Evolutionary conservation across 2,329 filamentous ascomycete species (phyloP).

Genomic region (Pochonia chlamydosporia): DNA sequence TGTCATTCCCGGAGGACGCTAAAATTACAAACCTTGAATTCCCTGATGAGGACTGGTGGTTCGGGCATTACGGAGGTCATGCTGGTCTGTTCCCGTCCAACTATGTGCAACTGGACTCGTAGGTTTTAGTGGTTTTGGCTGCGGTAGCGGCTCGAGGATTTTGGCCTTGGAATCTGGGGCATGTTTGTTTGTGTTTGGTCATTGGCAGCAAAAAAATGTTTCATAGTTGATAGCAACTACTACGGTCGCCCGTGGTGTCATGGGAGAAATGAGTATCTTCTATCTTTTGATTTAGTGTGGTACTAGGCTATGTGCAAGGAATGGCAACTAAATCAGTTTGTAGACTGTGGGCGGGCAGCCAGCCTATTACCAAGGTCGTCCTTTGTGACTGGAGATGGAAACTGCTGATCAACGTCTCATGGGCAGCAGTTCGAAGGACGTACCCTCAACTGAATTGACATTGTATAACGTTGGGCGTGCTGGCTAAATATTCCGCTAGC

Average conservation of each 20-base stretch:
- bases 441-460: too few relatives aligned
- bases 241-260: neutral
- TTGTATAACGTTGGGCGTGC: too few relatives aligned
- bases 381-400: too few relatives aligned
- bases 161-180: neutral
- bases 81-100: constrained; percentile 79
- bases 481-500: too few relatives aligned
- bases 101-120: constrained; percentile 55
- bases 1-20: constrained; percentile 84
- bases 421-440: too few relatives aligned
- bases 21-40: constrained; percentile 83
- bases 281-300: too few relatives aligned
- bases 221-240: neutral
- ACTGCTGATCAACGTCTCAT: too few relatives aligned
- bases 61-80: constrained; percentile 74
- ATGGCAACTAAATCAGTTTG: too few relatives aligned
- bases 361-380: too few relatives aligned
- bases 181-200: neutral
- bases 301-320: too few relatives aligned
- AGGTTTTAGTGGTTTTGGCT: neutral
- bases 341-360: too few relatives aligned
- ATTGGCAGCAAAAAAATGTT: neutral
- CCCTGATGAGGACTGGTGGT: constrained; percentile 99
- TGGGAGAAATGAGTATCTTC: neutral
- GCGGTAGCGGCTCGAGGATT: neutral